Percentiles rank a stretch among this genome's conserved stretches.
phyloP scores from a whole-genome alignment of 345 rosid species.

The Litchi chinensis region DNA sequence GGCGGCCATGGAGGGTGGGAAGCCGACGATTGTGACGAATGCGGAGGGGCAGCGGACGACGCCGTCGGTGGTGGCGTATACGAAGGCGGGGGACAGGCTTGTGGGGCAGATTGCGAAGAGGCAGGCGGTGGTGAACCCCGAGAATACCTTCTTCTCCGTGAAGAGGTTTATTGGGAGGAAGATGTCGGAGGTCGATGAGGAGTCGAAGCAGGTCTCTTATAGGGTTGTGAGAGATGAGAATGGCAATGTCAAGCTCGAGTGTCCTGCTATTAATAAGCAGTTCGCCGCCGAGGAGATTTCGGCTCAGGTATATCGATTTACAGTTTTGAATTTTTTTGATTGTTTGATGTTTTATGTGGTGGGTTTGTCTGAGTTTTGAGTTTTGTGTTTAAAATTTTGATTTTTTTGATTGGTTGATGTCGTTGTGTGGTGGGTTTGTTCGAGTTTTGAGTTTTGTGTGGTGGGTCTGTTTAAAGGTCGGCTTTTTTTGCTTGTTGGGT shows the following conservation, averaged over 20 bases:
- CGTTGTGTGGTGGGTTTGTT: neutral
- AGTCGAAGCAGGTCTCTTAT: conserved; percentile 91
- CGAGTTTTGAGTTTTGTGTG: too few relatives aligned
- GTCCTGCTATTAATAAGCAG: conserved; percentile 88
- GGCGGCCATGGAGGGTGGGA: conserved; percentile 99
- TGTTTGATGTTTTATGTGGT: neutral
- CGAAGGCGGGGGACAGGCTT: conserved; percentile 81
- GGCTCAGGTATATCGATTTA: conserved; percentile 66
- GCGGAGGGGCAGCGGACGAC: conserved; percentile 98
- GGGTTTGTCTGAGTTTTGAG: neutral
- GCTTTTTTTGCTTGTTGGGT: neutral
- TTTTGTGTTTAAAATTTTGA: neutral
- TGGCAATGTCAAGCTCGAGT: conserved; percentile 92
- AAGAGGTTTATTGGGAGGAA: conserved; percentile 98
- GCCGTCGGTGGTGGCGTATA: conserved; percentile 95
- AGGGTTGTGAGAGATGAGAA: conserved; percentile 85
- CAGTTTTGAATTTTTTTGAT: too few relatives aligned
- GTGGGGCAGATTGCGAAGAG: conserved; percentile 99
- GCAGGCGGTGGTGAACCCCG: conserved; percentile 98
- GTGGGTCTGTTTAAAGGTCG: neutral
- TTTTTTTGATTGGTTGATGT: neutral
- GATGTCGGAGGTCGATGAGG: conserved; percentile 95
- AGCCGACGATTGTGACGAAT: conserved; percentile 93
- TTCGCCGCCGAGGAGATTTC: conserved; percentile 99
- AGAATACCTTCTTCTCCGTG: conserved; percentile 96